Base-by-base conservation (phyloP, 371 early-diverging fungal species). In the Mortierella sp. region DNA sequence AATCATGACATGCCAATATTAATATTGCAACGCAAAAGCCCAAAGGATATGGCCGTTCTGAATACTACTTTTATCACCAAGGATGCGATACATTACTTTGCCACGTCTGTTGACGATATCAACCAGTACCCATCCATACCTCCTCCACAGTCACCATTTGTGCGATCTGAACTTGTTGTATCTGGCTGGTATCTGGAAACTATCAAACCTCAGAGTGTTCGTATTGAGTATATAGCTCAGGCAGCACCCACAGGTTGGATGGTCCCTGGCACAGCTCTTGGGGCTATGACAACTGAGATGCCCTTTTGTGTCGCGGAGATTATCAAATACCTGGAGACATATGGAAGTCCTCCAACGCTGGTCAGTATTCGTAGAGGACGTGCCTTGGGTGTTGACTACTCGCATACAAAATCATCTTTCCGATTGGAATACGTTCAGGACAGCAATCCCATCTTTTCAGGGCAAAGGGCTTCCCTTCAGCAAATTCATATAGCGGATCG, bases 281-380 rank as follows among this genome's bases (percentile, higher is more conserved):
- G 83, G 23, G 82, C 79, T 17, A 72, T 83, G 68, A 76, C 85
- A 2, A 83, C 81, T 0, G 84, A 85, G 40, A 75, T 76, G 60
- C 83, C 86, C 1, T 72, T 83, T 15, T 70, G 83, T 40, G 66
- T 84, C 1, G 85, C 85, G 6, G 75, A 76, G 45, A 84, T 87
- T 2, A 70, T 83, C 40, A 82, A 85, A 23, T 88, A 84, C 42
- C 71, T 88, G 31, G 81, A 86, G 22, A 70, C 72, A 2, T 70
- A 83, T 64, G 90, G 88, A 10, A 86, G 87, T 6, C 90, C 90
- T 5, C 90, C 90, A 0, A 85, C 84, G 15, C 56, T 90, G 40
- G 85, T 84, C 22, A 69, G 72, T 7, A 68, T 90, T n/a, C 74
- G 80, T 2, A 73, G 83, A 17, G 90, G 86, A 15, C 75, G 75